Base-by-base conservation (phyloP, 2,329 filamentous ascomycete genomes). In the Cadophora malorum region DNA sequence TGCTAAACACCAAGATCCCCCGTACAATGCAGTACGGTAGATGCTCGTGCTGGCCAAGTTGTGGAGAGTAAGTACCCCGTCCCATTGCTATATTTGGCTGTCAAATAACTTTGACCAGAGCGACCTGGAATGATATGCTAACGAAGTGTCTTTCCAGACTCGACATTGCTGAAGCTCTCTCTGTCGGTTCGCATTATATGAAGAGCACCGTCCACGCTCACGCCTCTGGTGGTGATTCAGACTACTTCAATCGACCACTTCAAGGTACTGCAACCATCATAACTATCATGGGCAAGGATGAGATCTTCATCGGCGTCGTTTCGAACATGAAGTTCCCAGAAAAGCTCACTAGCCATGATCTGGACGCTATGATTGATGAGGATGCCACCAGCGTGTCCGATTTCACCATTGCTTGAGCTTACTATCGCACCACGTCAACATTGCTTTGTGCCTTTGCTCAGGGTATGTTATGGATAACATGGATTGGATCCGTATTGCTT, bases 121-220 rank as follows among this genome's bases (percentile, higher is more conserved):
- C 33, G 33, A 35, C 33, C 33, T 16, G 3, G 1, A 21, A 35
- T 52, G n/a, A 52, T 53, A 9, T 35, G 28, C 47, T 50, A 47
- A 52, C 41, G 8, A 53, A 87, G 47, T 94, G 91, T 75, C 91
- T 90, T 74, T 28, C 6, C 41, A 92, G 95, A 80, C 86, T 91
- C 70, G 92, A 95, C 75, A 83, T 94, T 64, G 89, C 90, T 74
- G 92, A 94, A 80, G 84, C 92, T 28, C 86, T 94, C 50, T 83
- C 85, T 69, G 78, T 83, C 0, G 91, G 91, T 33, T 87, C 90
- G 77, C 83, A 81, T 53, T 87, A 87, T 75, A 86, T 87, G 79
- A 93, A 91, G 81, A 89, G 88, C 49, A 92, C 90, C 19, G 83
- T 93, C 74, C 91, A 94, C 79, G 81, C 84, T 70, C 85, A 87